Evolutionary conservation across 169 alveolate genomes (phyloP).

Genomic region (Theileria annulata): DNA sequence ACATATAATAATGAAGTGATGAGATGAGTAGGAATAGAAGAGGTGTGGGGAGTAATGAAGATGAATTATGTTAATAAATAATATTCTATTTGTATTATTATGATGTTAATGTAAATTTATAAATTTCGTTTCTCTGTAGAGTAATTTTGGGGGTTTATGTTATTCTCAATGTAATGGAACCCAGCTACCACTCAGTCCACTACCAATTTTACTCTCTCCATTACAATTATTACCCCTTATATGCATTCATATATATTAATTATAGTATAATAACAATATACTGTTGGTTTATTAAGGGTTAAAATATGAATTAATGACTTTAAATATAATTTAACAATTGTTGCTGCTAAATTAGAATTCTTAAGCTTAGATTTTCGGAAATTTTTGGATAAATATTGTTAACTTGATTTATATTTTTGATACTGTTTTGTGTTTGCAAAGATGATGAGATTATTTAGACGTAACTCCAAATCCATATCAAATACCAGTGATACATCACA

Average conservation of each 20-base stretch:
- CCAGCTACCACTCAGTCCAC: neutral
- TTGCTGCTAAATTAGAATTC: no score
- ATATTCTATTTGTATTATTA: neutral
- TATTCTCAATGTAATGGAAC: neutral
- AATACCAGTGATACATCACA: neutral
- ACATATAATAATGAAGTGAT: neutral
- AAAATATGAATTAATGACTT: no score
- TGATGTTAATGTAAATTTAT: neutral
- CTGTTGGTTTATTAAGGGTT: neutral
- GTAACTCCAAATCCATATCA: neutral
- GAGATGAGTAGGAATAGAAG: neutral
- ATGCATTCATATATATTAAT: neutral
- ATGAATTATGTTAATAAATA: neutral
- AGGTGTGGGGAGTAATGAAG: neutral
- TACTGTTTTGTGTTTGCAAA: neutral
- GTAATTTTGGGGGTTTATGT: neutral
- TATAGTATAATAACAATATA: neutral
- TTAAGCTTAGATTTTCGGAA: no score
- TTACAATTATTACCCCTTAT: neutral
- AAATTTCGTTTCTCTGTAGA: neutral
- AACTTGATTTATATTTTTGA: no score
- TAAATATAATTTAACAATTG: no score
- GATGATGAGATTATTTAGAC: conserved; percentile 18
- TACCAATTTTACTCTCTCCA: neutral
- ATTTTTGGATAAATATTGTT: neutral